Evolutionary conservation across 2,329 filamentous ascomycete species (phyloP).

Genomic region (Sclerotinia subarctica): DNA sequence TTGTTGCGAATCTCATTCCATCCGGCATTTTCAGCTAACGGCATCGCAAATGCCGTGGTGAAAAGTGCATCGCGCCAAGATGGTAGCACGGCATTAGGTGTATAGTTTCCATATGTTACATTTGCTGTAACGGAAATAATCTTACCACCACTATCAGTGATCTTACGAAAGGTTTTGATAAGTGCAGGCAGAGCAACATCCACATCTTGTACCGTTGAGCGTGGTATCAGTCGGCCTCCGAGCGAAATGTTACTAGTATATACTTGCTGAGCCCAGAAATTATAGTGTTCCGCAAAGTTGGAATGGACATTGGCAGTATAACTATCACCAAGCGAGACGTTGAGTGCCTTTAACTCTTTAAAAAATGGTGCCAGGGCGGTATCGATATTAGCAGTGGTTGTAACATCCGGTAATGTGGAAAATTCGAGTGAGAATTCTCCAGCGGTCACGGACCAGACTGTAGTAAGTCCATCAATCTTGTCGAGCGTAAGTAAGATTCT

Average conservation of each 20-base stretch:
- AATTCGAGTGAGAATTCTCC: too few species aligned
- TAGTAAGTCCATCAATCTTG: neutral
- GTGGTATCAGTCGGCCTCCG: neutral
- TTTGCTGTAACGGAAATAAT: neutral
- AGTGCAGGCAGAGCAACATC: neutral
- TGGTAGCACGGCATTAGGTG: neutral
- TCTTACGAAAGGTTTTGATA: neutral
- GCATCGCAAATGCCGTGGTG: neutral
- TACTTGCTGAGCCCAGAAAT: neutral
- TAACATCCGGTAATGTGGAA: too few species aligned
- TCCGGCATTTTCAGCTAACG: neutral
- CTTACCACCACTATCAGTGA: neutral
- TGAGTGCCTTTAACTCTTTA: neutral
- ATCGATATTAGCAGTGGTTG: too few species aligned
- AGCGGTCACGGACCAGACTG: neutral
- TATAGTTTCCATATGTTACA: neutral
- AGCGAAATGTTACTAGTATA: neutral
- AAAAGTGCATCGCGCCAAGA: neutral
- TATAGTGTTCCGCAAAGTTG: neutral
- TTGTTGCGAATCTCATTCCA: neutral
- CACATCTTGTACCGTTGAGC: neutral
- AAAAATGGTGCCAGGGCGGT: neutral
- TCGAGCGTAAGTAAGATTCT: neutral
- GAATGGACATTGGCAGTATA: neutral
- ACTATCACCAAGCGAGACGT: neutral